Base-by-base conservation (phyloP, 129 eudicot species). In the Apium graveolens region DNA sequence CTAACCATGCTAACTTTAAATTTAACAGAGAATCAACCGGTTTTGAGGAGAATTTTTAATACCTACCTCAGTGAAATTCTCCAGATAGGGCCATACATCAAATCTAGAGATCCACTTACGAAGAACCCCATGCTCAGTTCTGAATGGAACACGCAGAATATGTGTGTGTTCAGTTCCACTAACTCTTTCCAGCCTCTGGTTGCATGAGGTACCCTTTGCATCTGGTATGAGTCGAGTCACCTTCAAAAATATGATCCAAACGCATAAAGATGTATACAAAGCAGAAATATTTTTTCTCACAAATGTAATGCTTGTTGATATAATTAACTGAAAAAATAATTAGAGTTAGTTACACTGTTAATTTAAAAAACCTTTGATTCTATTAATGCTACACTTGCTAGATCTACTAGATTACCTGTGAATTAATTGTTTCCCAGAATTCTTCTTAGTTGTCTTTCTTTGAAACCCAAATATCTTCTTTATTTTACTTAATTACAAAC, bases 21-120 rank as follows among this genome's bases (percentile, higher is more conserved):
- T 53, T 70, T 0, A 21, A 65, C 18, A 78, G n/a, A 66, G 29
- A 73, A 73, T n/a, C 26, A 49, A 43, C 34, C 51, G 34, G 70
- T 38, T 34, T 6, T 55, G 35, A 37, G 45, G 32, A n/a, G 66
- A 46, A 46, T 27, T 83, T 24, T 29, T 43, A 72, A 55, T 35
- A 60, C n/a, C 87, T 80, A 90, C 99, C 97, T 86, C 93, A 5
- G 99, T 70, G 79, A 88, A 96, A 39, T 83, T 87, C 88, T 92
- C 99, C 73, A 96, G 82, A 83, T 96, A 96, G 74, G 99, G 99
- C 99, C 99, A 96, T 35, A 96, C 91, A 81, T 96, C 99, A 79
- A 92, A 96, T 76, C 99, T 86, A 70, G 99, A 96, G 78, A 96
- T 92, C 99, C 99, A 96, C 77, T 92, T 87, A 51, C 83, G 95